Evolutionary conservation across 2,329 filamentous ascomycete genomes (phyloP).

Genomic region (Aspergillus sp.): DNA sequence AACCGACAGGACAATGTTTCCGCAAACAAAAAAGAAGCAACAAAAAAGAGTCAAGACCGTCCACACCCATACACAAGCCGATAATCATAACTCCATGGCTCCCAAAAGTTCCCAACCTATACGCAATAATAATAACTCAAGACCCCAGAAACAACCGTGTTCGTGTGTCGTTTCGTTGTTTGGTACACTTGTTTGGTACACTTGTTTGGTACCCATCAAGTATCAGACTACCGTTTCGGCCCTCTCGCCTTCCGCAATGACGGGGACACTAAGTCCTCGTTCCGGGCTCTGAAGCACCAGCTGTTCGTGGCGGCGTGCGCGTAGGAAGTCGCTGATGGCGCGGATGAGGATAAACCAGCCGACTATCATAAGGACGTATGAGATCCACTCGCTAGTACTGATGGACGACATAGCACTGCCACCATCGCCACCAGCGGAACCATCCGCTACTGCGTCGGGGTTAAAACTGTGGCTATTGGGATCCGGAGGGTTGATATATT

Average conservation of each 20-base stretch:
- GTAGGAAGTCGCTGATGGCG: slow-evolving; percentile 82
- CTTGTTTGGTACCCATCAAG: too few relatives aligned
- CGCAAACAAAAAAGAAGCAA: neutral
- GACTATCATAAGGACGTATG: slow-evolving; percentile 89
- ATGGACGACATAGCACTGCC: slow-evolving; percentile 49
- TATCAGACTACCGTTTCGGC: slow-evolving; percentile 65
- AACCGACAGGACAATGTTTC: neutral
- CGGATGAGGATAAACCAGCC: slow-evolving; percentile 97
- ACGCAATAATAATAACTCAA: slow-evolving; percentile 1
- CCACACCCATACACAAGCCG: neutral
- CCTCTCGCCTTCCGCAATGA: slow-evolving; percentile 78
- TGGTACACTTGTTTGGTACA: too few relatives aligned
- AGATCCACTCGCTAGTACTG: slow-evolving; percentile 73
- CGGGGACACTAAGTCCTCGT: slow-evolving; percentile 70
- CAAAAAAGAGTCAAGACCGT: neutral
- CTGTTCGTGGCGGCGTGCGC: slow-evolving; percentile 82
- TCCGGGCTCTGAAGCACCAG: slow-evolving; percentile 89
- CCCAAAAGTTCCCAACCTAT: slow-evolving; percentile 10
- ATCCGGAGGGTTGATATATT: slow-evolving; percentile 60
- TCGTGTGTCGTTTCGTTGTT: neutral
- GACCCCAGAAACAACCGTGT: neutral
- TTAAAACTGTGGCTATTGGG: slow-evolving; percentile 89
- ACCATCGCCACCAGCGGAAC: slow-evolving; percentile 21
- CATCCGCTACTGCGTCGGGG: slow-evolving; percentile 55
- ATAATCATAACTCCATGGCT: slow-evolving; percentile 7